Base-by-base conservation (phyloP, 768 basidiomycete species). In the Strobilomyces echinocephalus region DNA sequence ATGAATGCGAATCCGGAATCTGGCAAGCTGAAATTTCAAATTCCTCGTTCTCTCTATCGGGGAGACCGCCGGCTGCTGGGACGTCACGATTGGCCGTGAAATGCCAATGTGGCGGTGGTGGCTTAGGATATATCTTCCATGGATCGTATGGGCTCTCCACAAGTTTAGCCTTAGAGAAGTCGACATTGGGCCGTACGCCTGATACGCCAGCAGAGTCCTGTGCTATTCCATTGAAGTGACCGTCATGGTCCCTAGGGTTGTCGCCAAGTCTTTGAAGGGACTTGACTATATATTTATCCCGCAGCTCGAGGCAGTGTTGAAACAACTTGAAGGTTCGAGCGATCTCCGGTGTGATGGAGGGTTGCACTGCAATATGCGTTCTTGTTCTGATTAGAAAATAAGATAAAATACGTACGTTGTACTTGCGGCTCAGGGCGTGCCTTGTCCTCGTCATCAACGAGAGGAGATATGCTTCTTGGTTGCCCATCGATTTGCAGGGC, bases 91-190 rank as follows among this genome's bases (percentile, higher is more conserved):
- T 72, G 44, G 80, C 74, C 38, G 74, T 79, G 85, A 89, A 94
- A 63, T 92, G 91, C 97, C 97, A 99, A 62, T 94, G 94, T 0
- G 95, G 95, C 4, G 91, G 90, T 0, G 97, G 97, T 5, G 97
- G 95, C 11, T 76, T 79, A 0, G 97, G 97, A 61, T 97, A 97
- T 59, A 97, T 88, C 50, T 79, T 81, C 97, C 97, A 99, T 5
- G 81, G 74, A 35, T 79, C 62, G 59, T 78, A 74, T 15, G 71
- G 64, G n/a, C 66, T 65, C 35, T 69, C 42, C 7, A 70, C 46
- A 1, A 46, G 55, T 48, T 60, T 68, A 26, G 60, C 56, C 14
- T 60, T 46, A 8, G 63, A 45, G 30, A 73, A 65, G 46, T 80
- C 73, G 12, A 73, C 78, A 60, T 90, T 83, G 1, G 87, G 84